Conservation (phyloP, 176 grass and related monocot genomes). For the Bolboschoenus planiculmis region DNA sequence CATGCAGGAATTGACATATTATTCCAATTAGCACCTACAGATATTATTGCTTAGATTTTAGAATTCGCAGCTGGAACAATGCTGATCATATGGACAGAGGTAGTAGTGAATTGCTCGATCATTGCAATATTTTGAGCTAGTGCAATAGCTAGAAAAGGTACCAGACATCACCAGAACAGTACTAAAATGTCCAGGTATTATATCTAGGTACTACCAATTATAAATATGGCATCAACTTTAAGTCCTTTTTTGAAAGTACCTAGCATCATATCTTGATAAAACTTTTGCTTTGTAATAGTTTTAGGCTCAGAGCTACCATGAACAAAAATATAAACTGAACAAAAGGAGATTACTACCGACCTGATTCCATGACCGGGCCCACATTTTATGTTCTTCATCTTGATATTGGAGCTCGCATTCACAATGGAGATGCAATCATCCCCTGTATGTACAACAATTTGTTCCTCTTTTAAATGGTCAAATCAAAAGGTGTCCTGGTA, state of each 20-base stretch:
- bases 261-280: background rate
- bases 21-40: background rate
- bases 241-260: background rate
- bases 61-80: background rate
- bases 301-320: background rate
- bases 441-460: slow-evolving; percentile 25
- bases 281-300: background rate
- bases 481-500: background rate
- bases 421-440: slow-evolving; percentile 90
- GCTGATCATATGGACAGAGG: background rate
- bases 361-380: slow-evolving; percentile 86
- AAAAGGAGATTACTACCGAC: slow-evolving; percentile 2
- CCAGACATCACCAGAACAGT: background rate
- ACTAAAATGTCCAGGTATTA: background rate
- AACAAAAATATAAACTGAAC: background rate
- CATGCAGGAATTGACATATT: background rate
- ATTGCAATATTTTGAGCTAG: background rate
- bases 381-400: slow-evolving; percentile 61
- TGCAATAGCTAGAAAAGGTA: background rate
- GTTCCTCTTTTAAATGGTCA: background rate
- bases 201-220: background rate
- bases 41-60: background rate
- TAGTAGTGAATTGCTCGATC: background rate
- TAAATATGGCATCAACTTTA: background rate
- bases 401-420: slow-evolving; percentile 61